Percentiles rank a stretch among this genome's conserved stretches.
Evolutionary conservation across 1,284 basidiomycete species (phyloP).

Genomic region (Cutaneotrichosporon cyanovorans): DNA sequence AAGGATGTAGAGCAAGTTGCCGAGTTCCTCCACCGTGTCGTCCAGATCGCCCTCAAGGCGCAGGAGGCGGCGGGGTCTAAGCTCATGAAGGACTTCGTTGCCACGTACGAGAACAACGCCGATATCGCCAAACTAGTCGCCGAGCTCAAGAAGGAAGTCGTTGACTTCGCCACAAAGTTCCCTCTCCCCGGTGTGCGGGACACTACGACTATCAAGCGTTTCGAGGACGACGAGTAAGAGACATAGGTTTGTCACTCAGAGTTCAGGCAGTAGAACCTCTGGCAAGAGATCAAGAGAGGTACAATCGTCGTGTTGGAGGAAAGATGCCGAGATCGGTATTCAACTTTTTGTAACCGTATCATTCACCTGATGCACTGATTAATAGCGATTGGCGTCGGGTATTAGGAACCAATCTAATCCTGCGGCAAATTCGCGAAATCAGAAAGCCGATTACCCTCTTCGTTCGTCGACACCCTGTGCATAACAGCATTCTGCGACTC

Average conservation of each 20-base stretch:
- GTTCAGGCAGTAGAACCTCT: too few relatives aligned
- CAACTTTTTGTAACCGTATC: constrained; percentile 19
- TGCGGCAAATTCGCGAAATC: too few relatives aligned
- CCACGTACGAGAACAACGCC: constrained; percentile 68
- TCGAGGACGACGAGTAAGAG: constrained; percentile 11
- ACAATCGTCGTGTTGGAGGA: too few relatives aligned
- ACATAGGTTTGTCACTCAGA: too few relatives aligned
- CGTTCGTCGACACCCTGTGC: too few relatives aligned
- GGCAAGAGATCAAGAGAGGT: too few relatives aligned
- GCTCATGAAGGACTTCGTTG: constrained; percentile 92
- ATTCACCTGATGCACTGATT: constrained; percentile 19
- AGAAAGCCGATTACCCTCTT: too few relatives aligned
- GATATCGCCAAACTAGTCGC: constrained; percentile 54
- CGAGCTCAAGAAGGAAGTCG: constrained; percentile 38
- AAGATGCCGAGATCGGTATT: constrained; percentile 2
- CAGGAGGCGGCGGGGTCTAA: constrained; percentile 95
- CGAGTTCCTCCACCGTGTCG: constrained; percentile 82
- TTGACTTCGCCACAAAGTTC: constrained; percentile 49
- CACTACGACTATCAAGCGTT: constrained; percentile 36
- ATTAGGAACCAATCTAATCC: neutral
- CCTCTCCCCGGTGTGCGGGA: constrained; percentile 84
- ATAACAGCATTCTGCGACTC: too few relatives aligned
- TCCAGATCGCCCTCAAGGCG: constrained; percentile 74
- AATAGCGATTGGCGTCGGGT: too few relatives aligned
- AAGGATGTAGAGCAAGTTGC: constrained; percentile 73